Base-by-base conservation (phyloP, 805 yeast species). In the Dipodascus albidus region DNA sequence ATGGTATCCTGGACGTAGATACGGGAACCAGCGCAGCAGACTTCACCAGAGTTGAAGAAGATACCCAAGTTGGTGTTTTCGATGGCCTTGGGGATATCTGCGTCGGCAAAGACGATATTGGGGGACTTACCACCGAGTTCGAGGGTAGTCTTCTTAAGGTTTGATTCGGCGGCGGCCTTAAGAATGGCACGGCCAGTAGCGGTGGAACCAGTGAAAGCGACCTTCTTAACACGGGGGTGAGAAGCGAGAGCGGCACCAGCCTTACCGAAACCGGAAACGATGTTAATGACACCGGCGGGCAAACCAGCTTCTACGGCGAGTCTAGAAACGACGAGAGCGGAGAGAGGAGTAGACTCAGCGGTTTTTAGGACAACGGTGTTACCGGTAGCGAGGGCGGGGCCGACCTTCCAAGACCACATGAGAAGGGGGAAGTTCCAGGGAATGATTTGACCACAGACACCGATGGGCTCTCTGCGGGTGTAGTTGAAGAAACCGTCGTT, bases 51-150 rank as follows among this genome's bases (percentile, higher is more conserved):
- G 75, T 89, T 89, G 77, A 78, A 86, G 76, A 85, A 85, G 63
- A 87, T 85, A 69, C 95, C 96, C 54, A 77, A 67, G 50, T 85
- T 75, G 58, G 86, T 80, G 74, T 80, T 78, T 58, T 81, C 75
- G 48, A 85, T 82, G 52, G 96, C 86, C 62, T 75, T 74, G 48
- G 82, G 81, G 54, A 88, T 64, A 67, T 88, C 80, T 52, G 91
- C 89, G 65, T 88, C 96, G 62, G 82, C 81, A 66, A 84, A 87
- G 49, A 88, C 83, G 60, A 88, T 81, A 65, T 84, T 81, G 62
- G 96, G 95, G 22, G 96, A 87, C 73, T 88, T 88, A 67, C 96
- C 96, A 67, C 96, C 96, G 61, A 87, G 80, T 74, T 88, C 96
- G 66, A 88, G 76, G 47, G 96, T 87, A 55, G 88, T 87, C 68